Conservation (phyloP, 2,329 filamentous ascomycete species). For the Pseudogymnoascus sp. region DNA sequence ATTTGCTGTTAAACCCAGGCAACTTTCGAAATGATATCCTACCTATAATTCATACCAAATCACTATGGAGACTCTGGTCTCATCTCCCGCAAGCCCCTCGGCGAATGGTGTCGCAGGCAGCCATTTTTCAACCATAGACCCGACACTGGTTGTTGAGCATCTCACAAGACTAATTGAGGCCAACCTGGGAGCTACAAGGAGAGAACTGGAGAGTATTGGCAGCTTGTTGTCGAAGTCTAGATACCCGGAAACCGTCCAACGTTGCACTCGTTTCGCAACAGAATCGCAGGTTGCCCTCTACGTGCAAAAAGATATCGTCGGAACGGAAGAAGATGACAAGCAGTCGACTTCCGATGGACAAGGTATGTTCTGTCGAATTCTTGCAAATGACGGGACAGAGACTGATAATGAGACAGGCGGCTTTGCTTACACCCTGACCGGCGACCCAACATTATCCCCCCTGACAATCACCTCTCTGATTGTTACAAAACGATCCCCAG, state of each 20-base stretch:
- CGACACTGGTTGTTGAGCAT: constrained; percentile 64
- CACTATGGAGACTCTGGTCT: constrained; percentile 29
- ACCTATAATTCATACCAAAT: constrained; percentile 2
- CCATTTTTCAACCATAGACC: constrained; percentile 54
- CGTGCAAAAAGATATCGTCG: constrained; percentile 70
- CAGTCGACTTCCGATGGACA: constrained; percentile 25
- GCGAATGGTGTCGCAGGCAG: constrained; percentile 23
- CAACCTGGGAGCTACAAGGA: constrained; percentile 65
- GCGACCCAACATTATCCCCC: constrained; percentile 71
- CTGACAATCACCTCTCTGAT: constrained; percentile 82
- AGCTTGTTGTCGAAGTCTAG: constrained; percentile 72
- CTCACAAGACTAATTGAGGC: constrained; percentile 63
- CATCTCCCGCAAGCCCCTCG: constrained; percentile 23
- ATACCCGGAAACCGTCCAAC: constrained; percentile 72
- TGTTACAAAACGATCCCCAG: constrained; percentile 80
- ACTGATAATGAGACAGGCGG: constrained; percentile 13
- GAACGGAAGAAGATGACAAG: constrained; percentile 24
- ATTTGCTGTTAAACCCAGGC: neutral
- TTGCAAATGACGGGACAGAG: constrained; percentile 19
- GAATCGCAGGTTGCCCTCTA: constrained; percentile 86
- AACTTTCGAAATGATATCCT: neutral
- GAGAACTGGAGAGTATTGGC: constrained; percentile 72
- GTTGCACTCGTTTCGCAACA: constrained; percentile 81
- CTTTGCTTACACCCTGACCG: constrained; percentile 65
- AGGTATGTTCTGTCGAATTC: constrained; percentile 30